A percentile compares a stretch with the other conserved stretches of the same genome.
Evolutionary conservation across 164 flowering plant genomes (phyloP).

Genomic region (Piper betle): DNA sequence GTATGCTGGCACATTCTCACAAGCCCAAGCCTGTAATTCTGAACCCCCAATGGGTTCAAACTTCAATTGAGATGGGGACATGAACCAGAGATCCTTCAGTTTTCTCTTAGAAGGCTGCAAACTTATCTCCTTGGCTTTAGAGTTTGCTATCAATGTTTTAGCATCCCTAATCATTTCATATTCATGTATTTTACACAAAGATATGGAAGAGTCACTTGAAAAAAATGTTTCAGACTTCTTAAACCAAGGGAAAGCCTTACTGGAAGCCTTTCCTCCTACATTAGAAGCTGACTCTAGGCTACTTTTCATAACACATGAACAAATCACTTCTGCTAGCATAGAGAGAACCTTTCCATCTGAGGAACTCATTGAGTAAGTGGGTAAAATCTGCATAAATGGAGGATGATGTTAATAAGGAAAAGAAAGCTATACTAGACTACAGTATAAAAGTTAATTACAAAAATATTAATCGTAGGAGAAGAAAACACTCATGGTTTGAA

Average conservation of each 20-base stretch:
- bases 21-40: conserved; percentile 57
- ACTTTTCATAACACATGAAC: conserved; percentile 48
- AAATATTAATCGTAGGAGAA: not conserved
- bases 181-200: conserved; percentile 33
- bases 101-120: conserved; percentile 12
- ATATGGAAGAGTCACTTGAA: conserved; percentile 56
- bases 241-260: conserved; percentile 37
- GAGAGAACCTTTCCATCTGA: conserved; percentile 51
- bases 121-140: conserved; percentile 21
- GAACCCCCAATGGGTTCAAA: conserved; percentile 76
- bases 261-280: conserved; percentile 13
- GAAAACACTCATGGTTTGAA: not conserved
- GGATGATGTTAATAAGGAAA: conserved; percentile 33
- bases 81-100: conserved; percentile 36
- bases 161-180: conserved; percentile 58
- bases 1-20: conserved; percentile 64
- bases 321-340: conserved; percentile 68
- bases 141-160: conserved; percentile 31
- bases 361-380: conserved; percentile 45
- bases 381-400: conserved; percentile 68
- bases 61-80: conserved; percentile 22
- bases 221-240: conserved; percentile 27
- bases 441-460: not conserved
- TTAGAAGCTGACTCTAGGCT: conserved; percentile 34
- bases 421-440: not conserved